Evolutionary conservation across 179 eudicot genomes (phyloP), one percentile per base, ranked within the genome.

Genomic region (Monotropa hypopitys): DNA sequence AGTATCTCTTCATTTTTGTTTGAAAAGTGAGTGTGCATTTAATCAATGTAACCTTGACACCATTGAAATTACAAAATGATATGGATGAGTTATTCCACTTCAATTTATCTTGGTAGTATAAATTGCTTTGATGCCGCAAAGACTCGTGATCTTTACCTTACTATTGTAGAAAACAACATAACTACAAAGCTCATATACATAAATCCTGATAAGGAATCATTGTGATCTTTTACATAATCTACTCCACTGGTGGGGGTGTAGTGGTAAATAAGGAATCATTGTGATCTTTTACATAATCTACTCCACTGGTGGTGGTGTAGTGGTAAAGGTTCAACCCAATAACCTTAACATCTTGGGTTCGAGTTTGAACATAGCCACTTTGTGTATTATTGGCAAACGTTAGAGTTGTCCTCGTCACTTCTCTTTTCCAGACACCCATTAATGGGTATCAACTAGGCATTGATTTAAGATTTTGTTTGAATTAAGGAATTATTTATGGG

Each of bases 1-100:
- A 93, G 93, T 89, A 80, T 18, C 76, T 67, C 79, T 67, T 67
- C 56, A 66, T 49, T n/a, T 49, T 46, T 45, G 73, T 51, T 46
- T 47, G 21, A n/a, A 26, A 59, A 73, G 50, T 38, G 35, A 38
- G 16, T 53, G 18, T 53, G 75, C 56, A 51, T 74, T 65, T 40
- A 23, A 74, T 57, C 20, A 42, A 74, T 35, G n/a, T 26, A 11
- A 38, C 56, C 13, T 21, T 5, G 68, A 47, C 10, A 50, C 20
- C 63, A 74, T 33, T 2, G 53, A 40, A 57, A 74, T 7, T 74
- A 21, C 35, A 33, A 47, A 3, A 20, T 26, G 5, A 35, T n/a
- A 42, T 42, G 35, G n/a, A 13, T 1, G 21, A 61, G 33, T 35
- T 42, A 6, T 4, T 74, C 21, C 11, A 23, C 35, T n/a, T 54